Evolutionary conservation across 495 filamentous ascomycete species (phyloP).

Genomic region (Talaromyces trachyspermus): DNA sequence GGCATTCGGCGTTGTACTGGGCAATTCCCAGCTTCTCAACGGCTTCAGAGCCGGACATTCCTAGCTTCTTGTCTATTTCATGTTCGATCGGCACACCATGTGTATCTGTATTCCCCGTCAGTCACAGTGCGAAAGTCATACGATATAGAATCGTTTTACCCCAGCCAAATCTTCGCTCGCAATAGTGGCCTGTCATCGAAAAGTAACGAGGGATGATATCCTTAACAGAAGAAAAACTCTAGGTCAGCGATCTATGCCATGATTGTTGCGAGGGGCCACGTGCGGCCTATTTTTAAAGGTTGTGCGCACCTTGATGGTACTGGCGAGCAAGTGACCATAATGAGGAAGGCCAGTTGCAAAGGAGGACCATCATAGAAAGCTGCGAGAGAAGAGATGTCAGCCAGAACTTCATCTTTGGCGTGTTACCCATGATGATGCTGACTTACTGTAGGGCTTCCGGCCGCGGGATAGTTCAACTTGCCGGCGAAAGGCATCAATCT

Average conservation of each 20-base stretch:
- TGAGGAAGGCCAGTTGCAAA: constrained; percentile 76
- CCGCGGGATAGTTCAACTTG: constrained; percentile 69
- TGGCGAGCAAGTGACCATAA: constrained; percentile 92
- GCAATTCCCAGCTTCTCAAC: constrained; percentile 82
- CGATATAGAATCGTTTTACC: constrained; percentile 18
- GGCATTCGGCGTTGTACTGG: constrained; percentile 89
- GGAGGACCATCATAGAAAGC: constrained; percentile 52
- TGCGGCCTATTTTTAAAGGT: too few species aligned
- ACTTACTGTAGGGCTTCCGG: constrained; percentile 56
- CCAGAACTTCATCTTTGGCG: constrained; percentile 14
- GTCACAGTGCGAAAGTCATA: not conserved
- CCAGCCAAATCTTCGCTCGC: constrained; percentile 65
- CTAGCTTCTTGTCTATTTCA: constrained; percentile 97
- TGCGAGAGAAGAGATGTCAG: constrained; percentile 2
- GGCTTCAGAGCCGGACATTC: constrained; percentile 80
- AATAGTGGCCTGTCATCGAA: constrained; percentile 83
- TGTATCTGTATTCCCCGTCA: constrained; percentile 50
- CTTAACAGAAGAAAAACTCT: constrained; percentile 63
- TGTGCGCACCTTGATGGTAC: constrained; percentile 97
- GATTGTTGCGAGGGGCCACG: too few species aligned
- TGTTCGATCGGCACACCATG: constrained; percentile 95
- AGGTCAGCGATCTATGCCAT: too few species aligned
- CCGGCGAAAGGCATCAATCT: constrained; percentile 79
- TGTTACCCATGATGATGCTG: constrained; percentile 49
- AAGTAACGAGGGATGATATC: constrained; percentile 85